These are phyloP conservation scores for Stentor roeselii DNA, from an alignment of 73 alveolate genomes.

Conservation along the genomic window DNA sequence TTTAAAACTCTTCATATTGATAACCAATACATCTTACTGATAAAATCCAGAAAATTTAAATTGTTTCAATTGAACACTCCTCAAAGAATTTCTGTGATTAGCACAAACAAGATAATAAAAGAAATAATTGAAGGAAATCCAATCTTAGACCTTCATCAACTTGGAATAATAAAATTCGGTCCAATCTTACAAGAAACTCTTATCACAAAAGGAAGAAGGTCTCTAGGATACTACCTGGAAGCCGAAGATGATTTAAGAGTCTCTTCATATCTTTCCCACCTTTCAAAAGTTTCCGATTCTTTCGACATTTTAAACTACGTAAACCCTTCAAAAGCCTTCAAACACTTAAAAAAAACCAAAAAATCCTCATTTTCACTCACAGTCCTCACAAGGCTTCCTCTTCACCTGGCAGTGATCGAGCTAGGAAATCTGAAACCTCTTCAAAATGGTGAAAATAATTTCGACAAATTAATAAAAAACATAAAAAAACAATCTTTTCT, in stretches of 20 bases:
- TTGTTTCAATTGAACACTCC: background rate
- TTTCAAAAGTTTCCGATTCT: background rate
- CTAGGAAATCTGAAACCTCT: slow-evolving; percentile 18
- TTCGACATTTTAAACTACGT: background rate
- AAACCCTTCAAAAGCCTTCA: background rate
- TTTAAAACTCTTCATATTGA: background rate
- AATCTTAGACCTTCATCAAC: background rate
- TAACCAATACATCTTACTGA: too few species aligned
- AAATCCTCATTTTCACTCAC: background rate
- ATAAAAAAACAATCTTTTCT: background rate
- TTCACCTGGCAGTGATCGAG: slow-evolving; percentile 23
- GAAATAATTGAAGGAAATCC: background rate
- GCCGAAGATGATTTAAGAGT: background rate
- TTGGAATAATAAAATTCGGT: background rate
- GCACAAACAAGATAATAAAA: too few species aligned
- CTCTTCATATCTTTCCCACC: background rate
- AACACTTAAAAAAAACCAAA: background rate
- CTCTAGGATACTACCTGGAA: background rate
- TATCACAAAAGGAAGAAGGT: too few species aligned
- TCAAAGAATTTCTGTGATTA: background rate
- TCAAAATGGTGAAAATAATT: slow-evolving; percentile 19
- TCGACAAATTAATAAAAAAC: slow-evolving; percentile 11
- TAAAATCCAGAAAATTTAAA: too few species aligned
- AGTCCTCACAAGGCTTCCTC: background rate
- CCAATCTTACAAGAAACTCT: background rate